phyloP scores from a whole-genome alignment of 345 rosid species.

The Rhizophora apiculata region DNA sequence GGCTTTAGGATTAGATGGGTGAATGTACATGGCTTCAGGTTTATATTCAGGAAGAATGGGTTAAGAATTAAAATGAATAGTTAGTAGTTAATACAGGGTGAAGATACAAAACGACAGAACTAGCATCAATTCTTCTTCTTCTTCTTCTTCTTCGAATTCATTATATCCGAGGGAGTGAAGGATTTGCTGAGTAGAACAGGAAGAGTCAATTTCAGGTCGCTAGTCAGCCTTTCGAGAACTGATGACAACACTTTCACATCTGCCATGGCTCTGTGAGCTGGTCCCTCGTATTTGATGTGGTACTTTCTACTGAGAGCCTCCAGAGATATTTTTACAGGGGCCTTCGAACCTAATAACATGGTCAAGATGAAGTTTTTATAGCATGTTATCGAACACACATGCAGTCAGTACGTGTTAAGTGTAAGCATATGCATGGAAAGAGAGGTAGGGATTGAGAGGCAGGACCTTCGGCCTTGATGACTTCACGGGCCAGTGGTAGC shows the following conservation, averaged over 20 bases:
- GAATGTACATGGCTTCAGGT: neutral
- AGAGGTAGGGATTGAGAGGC: slow-evolving; percentile 12
- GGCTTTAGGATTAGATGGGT: too few relatives aligned
- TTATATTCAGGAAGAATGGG: neutral
- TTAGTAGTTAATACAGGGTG: neutral
- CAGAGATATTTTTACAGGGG: slow-evolving; percentile 35
- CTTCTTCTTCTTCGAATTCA: slow-evolving; percentile 35
- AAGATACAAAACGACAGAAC: too few relatives aligned
- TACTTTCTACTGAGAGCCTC: slow-evolving; percentile 48
- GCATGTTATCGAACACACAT: neutral
- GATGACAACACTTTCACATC: slow-evolving; percentile 59
- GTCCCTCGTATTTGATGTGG: slow-evolving; percentile 37
- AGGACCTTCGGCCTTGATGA: slow-evolving; percentile 58
- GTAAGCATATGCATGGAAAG: neutral
- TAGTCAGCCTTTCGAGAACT: slow-evolving; percentile 58
- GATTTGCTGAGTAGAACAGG: slow-evolving; percentile 48
- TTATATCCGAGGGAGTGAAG: slow-evolving; percentile 36
- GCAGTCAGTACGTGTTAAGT: neutral
- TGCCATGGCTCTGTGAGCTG: slow-evolving; percentile 76
- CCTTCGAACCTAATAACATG: slow-evolving; percentile 30
- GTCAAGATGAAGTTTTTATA: neutral
- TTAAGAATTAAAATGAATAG: neutral
- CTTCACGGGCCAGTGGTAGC: slow-evolving; percentile 55
- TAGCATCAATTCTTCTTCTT: slow-evolving; percentile 38
- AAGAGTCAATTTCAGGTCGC: slow-evolving; percentile 48